Percentiles rank a stretch among this genome's conserved stretches.
Conservation (phyloP, 345 rosid genomes). For the Pistacia integerrima region DNA sequence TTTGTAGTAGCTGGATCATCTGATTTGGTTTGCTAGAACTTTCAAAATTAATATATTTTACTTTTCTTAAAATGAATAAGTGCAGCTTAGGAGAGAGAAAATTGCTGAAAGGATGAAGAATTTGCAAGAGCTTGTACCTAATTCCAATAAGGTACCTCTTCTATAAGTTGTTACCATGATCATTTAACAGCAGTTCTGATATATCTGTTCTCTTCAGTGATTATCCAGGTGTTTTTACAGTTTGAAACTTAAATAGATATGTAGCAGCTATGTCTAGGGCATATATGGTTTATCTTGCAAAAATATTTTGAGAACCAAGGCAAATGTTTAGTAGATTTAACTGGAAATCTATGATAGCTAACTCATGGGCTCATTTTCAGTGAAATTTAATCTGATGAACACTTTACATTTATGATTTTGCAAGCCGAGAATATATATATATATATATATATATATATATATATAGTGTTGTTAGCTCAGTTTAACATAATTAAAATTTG, state of each 20-base stretch:
- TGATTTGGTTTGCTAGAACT: not conserved
- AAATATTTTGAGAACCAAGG: not conserved
- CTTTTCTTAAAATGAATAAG: not conserved
- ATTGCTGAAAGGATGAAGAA: slow-evolving; percentile 69
- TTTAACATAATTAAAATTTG: not conserved
- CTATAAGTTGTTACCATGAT: not conserved
- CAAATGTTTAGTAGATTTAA: slow-evolving; percentile 1
- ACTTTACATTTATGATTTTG: not conserved
- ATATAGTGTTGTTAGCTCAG: not conserved
- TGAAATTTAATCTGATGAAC: not conserved
- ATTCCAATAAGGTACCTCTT: slow-evolving; percentile 51
- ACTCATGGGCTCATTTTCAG: not conserved
- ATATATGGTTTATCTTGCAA: not conserved
- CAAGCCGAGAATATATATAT: no score
- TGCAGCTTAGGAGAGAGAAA: slow-evolving; percentile 65
- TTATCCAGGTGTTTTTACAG: not conserved
- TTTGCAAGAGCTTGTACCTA: slow-evolving; percentile 65
- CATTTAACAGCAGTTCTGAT: not conserved
- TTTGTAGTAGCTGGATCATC: not conserved
- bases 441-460: no score
- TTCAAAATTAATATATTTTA: not conserved
- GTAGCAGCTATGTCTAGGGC: not conserved
- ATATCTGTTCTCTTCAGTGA: not conserved
- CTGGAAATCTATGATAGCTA: not conserved
- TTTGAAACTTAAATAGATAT: not conserved